Conservation (phyloP, 208 protist genomes). For the Blastocrithidia nonstop region DNA sequence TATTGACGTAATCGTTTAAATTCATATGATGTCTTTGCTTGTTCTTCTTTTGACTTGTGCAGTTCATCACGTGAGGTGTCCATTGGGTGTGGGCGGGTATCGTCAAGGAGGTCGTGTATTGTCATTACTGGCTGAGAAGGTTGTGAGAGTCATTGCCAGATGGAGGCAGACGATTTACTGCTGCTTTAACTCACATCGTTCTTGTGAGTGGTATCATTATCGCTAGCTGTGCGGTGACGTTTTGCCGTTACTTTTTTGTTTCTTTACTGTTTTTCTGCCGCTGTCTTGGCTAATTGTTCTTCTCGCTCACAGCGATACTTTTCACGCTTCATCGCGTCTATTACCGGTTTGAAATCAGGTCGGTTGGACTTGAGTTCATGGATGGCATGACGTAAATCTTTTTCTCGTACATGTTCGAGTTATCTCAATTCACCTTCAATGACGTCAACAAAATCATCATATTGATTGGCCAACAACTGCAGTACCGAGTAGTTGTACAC, state of each 20-base stretch:
- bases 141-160: too few species aligned
- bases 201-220: slow-evolving; percentile 4
- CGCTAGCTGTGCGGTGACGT: not conserved
- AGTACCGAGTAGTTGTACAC: slow-evolving; percentile 72
- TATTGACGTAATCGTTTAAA: too few species aligned
- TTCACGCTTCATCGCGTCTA: slow-evolving; percentile 30
- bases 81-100: slow-evolving; percentile 33
- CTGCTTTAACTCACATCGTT: not conserved
- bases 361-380: slow-evolving; percentile 19
- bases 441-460: slow-evolving; percentile 52
- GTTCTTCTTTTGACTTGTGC: too few species aligned
- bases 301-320: slow-evolving; percentile 12
- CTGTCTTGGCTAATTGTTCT: not conserved
- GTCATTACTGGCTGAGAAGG: slow-evolving; percentile 1
- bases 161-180: too few species aligned
- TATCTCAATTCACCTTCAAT: slow-evolving; percentile 17
- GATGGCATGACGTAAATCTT: slow-evolving; percentile 22
- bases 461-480: slow-evolving; percentile 36
- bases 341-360: slow-evolving; percentile 42
- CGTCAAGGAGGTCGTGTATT: slow-evolving; percentile 4
- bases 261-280: not conserved
- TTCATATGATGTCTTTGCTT: too few species aligned
- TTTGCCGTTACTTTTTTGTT: not conserved
- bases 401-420: slow-evolving; percentile 13
- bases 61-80: slow-evolving; percentile 67